These are phyloP conservation scores for Mycothermus thermophilus DNA, from an alignment of 495 filamentous ascomycete species.

Conservation along the genomic window DNA sequence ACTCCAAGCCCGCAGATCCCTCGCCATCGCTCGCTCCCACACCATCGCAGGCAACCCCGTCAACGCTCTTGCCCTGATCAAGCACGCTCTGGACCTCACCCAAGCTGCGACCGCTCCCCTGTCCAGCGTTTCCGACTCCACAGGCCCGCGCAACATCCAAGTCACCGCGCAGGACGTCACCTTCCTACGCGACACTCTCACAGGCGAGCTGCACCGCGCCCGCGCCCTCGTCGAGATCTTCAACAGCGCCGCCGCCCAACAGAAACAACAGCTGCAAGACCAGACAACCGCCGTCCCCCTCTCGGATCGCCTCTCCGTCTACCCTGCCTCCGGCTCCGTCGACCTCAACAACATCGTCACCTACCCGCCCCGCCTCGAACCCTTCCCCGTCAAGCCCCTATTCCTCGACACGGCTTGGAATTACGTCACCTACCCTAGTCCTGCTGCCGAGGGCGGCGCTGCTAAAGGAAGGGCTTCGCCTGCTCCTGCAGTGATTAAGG, in stretches of 20 bases:
- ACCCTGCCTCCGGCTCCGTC: slow-evolving; percentile 43
- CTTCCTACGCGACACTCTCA: slow-evolving; percentile 45
- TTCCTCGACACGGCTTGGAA: slow-evolving; percentile 98
- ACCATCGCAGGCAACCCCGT: slow-evolving; percentile 53
- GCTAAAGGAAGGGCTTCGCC: too few relatives aligned
- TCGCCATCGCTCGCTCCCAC: slow-evolving; percentile 78
- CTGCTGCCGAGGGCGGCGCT: too few relatives aligned
- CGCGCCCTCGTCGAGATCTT: slow-evolving; percentile 73
- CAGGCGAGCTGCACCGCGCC: slow-evolving; percentile 56
- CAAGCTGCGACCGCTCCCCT: slow-evolving; percentile 25
- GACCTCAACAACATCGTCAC: slow-evolving; percentile 69
- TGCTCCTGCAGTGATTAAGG: too few relatives aligned
- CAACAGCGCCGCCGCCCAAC: slow-evolving; percentile 28
- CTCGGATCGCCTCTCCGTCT: slow-evolving; percentile 60
- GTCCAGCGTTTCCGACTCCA: slow-evolving; percentile 16
- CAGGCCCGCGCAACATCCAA: slow-evolving; percentile 36
- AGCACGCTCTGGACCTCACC: slow-evolving; percentile 49
- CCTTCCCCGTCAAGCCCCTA: slow-evolving; percentile 85
- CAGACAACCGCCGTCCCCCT: slow-evolving; percentile 28
- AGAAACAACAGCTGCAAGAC: slow-evolving; percentile 9
- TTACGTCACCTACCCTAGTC: slow-evolving; percentile 91
- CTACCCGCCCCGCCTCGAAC: slow-evolving; percentile 70
- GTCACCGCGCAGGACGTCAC: slow-evolving; percentile 44
- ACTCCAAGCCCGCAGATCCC: slow-evolving; percentile 46
- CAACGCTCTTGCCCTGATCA: slow-evolving; percentile 74